Percentiles rank a stretch among this genome's conserved stretches.
Evolutionary conservation across 192 early-diverging fungal species (phyloP).

Genomic region (Piromyces sp.): DNA sequence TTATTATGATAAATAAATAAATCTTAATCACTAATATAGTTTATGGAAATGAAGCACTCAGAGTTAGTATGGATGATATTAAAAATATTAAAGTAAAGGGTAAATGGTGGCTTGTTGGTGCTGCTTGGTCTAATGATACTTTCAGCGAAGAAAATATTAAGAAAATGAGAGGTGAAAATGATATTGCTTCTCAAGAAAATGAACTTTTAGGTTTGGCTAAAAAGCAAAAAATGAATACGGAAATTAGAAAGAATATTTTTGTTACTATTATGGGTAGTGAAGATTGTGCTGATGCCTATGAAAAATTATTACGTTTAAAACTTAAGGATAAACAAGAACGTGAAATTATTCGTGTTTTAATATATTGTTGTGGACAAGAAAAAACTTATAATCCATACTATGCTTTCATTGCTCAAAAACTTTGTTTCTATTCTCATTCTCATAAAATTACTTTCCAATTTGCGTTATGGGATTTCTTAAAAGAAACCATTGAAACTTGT

Average conservation of each 20-base stretch:
- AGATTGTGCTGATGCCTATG: slow-evolving; percentile 86
- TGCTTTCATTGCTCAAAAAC: slow-evolving; percentile 56
- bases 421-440: slow-evolving; percentile 59
- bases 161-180: slow-evolving; percentile 13
- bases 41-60: slow-evolving; percentile 44
- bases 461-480: slow-evolving; percentile 84
- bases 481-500: slow-evolving; percentile 16
- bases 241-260: slow-evolving; percentile 80
- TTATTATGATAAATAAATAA: too few relatives aligned
- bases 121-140: slow-evolving; percentile 73
- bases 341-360: slow-evolving; percentile 78
- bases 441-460: slow-evolving; percentile 88
- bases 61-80: slow-evolving; percentile 75
- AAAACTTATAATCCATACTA: slow-evolving; percentile 87
- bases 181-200: not conserved
- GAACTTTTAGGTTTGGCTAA: slow-evolving; percentile 61
- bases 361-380: slow-evolving; percentile 81
- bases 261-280: slow-evolving; percentile 78
- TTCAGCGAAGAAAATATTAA: slow-evolving; percentile 23
- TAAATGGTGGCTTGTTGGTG: slow-evolving; percentile 96
- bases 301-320: slow-evolving; percentile 61
- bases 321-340: slow-evolving; percentile 85
- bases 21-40: not conserved
- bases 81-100: slow-evolving; percentile 60
- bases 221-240: slow-evolving; percentile 91